A percentile compares a stretch with the other conserved stretches of the same genome.
Conservation (phyloP, 2,329 filamentous ascomycete genomes). For the Epichloe brachyelytri region DNA sequence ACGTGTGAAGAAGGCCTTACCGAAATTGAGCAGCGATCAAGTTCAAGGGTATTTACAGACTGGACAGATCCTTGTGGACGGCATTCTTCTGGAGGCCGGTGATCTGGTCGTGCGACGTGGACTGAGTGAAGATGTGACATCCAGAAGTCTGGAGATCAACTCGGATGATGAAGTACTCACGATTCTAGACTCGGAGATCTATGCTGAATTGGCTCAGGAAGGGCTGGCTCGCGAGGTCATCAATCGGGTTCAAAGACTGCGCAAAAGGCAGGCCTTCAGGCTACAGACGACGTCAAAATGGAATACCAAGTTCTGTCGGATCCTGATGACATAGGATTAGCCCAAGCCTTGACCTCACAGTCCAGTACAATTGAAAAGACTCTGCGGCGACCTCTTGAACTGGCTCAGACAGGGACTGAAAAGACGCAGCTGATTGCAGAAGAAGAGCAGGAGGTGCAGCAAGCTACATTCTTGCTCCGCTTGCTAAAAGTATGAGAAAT, state of each 20-base stretch:
- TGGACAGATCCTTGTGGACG: slow-evolving; percentile 69
- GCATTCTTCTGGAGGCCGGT: slow-evolving; percentile 68
- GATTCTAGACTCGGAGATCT: slow-evolving; percentile 70
- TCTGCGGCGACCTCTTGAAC: slow-evolving; percentile 61
- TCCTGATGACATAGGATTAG: slow-evolving; percentile 62
- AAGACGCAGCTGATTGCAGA: slow-evolving; percentile 48
- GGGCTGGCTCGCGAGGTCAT: slow-evolving; percentile 86
- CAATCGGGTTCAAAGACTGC: slow-evolving; percentile 79
- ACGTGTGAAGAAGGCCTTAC: slow-evolving; percentile 83
- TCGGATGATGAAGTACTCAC: slow-evolving; percentile 83
- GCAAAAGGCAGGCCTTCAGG: slow-evolving; percentile 86
- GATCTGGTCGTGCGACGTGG: slow-evolving; percentile 70
- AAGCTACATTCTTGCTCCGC: slow-evolving; percentile 66
- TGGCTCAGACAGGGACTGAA: slow-evolving; percentile 13
- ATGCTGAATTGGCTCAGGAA: slow-evolving; percentile 78
- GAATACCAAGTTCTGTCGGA: slow-evolving; percentile 75
- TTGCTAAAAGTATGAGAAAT: slow-evolving; percentile 55
- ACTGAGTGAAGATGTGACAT: slow-evolving; percentile 58
- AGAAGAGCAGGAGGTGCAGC: slow-evolving; percentile 77
- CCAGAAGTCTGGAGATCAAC: slow-evolving; percentile 70
- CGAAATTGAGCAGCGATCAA: slow-evolving; percentile 62
- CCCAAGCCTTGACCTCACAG: slow-evolving; percentile 56
- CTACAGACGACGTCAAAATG: slow-evolving; percentile 93
- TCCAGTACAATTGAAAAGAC: slow-evolving; percentile 59
- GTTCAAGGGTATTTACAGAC: slow-evolving; percentile 66